Evolutionary conservation across 441 rosid species (phyloP).

Genomic region (Kokia cookei): DNA sequence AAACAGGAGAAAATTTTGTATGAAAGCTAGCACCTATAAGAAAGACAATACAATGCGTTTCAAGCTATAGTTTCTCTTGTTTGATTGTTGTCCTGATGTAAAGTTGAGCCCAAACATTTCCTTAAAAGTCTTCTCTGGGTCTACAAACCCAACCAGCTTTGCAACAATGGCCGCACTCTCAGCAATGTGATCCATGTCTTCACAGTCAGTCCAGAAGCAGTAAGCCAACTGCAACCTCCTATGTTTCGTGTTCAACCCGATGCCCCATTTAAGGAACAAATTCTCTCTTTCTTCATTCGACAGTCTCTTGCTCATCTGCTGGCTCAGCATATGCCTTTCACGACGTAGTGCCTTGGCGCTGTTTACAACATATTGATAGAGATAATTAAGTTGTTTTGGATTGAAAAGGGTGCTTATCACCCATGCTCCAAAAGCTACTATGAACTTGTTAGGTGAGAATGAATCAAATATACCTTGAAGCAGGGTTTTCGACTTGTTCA

Average conservation of each 20-base stretch:
- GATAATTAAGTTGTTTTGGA: not conserved
- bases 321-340: constrained; percentile 75
- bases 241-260: constrained; percentile 48
- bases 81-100: constrained; percentile 29
- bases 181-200: constrained; percentile 56
- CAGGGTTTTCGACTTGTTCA: constrained; percentile 28
- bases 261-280: constrained; percentile 68
- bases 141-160: constrained; percentile 63
- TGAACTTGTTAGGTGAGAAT: not conserved
- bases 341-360: constrained; percentile 62
- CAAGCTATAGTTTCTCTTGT: constrained; percentile 40
- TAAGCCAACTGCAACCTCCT: constrained; percentile 66
- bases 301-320: constrained; percentile 58
- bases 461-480: constrained; percentile 47
- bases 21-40: constrained; percentile 13
- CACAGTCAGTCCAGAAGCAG: constrained; percentile 55
- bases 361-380: constrained; percentile 4
- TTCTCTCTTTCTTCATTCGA: constrained; percentile 53
- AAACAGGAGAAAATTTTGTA: not conserved
- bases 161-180: constrained; percentile 76
- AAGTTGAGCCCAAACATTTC: constrained; percentile 81
- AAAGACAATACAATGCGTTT: constrained; percentile 41
- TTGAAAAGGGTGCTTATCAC: not conserved
- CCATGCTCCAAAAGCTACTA: not conserved
- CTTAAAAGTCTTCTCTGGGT: constrained; percentile 56